phyloP scores from a whole-genome alignment of 2,329 filamentous ascomycete species.

The Cercospora beticola region DNA sequence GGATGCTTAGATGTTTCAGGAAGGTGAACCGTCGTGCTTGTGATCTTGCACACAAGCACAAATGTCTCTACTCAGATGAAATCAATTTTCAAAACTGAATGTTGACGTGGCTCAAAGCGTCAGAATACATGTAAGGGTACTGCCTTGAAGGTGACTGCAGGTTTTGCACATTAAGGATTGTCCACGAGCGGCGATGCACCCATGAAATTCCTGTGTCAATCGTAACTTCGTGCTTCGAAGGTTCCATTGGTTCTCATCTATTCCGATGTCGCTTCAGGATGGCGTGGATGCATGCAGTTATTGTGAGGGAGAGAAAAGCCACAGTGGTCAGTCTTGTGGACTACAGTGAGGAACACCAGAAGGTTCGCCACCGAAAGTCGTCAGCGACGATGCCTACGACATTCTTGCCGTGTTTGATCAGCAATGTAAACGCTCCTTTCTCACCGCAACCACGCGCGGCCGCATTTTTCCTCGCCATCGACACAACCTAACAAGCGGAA shows the following conservation, averaged over 20 bases:
- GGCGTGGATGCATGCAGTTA: neutral
- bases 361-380: neutral
- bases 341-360: neutral
- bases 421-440: neutral
- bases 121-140: neutral
- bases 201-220: neutral
- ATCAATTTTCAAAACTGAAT: neutral
- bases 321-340: neutral
- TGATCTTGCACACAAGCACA: neutral
- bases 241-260: neutral
- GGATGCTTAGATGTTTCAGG: neutral
- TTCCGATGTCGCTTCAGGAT: neutral
- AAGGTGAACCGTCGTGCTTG: neutral
- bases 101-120: neutral
- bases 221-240: neutral
- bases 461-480: neutral
- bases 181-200: neutral
- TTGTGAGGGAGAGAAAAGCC: neutral
- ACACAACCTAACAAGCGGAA: neutral
- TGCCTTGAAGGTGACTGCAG: neutral
- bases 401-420: neutral
- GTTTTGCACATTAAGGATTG: neutral
- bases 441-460: neutral
- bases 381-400: neutral
- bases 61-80: neutral